Evolutionary conservation across 257 asterid genomes (phyloP), one percentile per base, ranked within the genome.

Genomic region (Scutellaria minor): DNA sequence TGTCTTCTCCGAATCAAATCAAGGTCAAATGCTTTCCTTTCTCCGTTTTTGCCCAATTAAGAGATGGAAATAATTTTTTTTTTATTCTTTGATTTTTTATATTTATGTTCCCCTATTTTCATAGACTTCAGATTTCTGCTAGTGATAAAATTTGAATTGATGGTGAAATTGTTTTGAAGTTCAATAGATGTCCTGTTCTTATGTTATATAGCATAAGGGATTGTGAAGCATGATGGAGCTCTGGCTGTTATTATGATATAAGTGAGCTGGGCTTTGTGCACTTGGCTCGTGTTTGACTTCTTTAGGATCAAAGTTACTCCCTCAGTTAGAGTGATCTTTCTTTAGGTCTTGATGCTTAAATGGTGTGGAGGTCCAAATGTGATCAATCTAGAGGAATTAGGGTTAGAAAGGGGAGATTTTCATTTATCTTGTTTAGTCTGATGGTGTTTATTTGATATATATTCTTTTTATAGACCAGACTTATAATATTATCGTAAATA

Each of bases 1-100:
- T 72, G 77, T 93, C 71, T 89, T 91, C 82, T 85, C 97, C 0
- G 95, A 91, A 79, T 39, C 90, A 24, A 79, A 66, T 79, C 93
- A 88, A 83, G 98, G 98, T 89, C 13, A 59, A 5, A 24, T 70
- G 5, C 24, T 54, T 67, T 58, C 39, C 39, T 6, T 31, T 24
- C 27, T 24, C 27, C 27, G 1, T 24, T 24, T 24, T 24, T 15
- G 59, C 48, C 53, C 55, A 1, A 51, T 1, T 31, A 31, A 2
- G 37, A 31, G 37, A 31, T 31, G 37, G 37, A 31, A 27, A 27
- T 27, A n/a, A n/a, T n/a, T n/a, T 39, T 20, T 10, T 15, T 51
- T 57, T 40, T 22, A 12, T 44, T 12, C 56, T 47, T 46, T 3
- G 15, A 24, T 60, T 3, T 24, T 24, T 20, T 35, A 27, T 14